Conservation (phyloP, 2,329 filamentous ascomycete genomes). For the Xylaria polymorpha region DNA sequence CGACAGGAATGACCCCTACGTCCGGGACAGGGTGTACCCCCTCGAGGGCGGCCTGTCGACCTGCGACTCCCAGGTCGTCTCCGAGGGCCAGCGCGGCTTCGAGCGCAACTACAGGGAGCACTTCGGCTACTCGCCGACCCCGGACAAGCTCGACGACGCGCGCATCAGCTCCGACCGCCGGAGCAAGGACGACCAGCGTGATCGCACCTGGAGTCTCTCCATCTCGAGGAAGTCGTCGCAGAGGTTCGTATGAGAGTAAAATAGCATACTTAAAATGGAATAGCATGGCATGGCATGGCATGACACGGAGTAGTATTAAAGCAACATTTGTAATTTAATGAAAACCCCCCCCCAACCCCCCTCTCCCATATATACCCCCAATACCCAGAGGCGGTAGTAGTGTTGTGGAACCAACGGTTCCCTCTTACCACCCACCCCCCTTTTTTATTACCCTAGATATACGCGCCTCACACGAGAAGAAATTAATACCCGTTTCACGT, state of each 20-base stretch:
- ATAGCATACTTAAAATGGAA: no score
- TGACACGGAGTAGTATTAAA: neutral
- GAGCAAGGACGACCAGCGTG: slow-evolving; percentile 23
- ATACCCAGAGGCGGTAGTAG: slow-evolving; percentile 1
- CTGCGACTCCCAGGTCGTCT: slow-evolving; percentile 43
- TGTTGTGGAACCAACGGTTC: slow-evolving; percentile 2
- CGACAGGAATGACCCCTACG: slow-evolving; percentile 41
- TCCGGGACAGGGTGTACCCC: slow-evolving; percentile 40
- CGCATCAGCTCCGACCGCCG: slow-evolving; percentile 8
- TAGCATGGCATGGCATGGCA: no score
- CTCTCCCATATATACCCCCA: neutral
- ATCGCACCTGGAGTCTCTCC: slow-evolving; percentile 20
- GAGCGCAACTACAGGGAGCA: slow-evolving; percentile 43
- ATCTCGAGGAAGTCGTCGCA: slow-evolving; percentile 33
- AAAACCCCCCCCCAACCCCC: neutral
- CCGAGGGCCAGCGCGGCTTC: slow-evolving; percentile 46
- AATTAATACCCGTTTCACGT: neutral
- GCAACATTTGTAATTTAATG: slow-evolving; percentile 3
- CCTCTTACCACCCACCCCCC: neutral
- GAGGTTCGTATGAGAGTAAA: slow-evolving; percentile 14
- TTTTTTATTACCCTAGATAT: slow-evolving; percentile 1
- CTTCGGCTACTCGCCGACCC: slow-evolving; percentile 21
- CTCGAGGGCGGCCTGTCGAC: slow-evolving; percentile 31
- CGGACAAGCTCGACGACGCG: slow-evolving; percentile 19
- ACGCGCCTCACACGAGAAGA: slow-evolving; percentile 11